Base-by-base conservation (phyloP, 177 flowering plant species). In the Telopea speciosissima region DNA sequence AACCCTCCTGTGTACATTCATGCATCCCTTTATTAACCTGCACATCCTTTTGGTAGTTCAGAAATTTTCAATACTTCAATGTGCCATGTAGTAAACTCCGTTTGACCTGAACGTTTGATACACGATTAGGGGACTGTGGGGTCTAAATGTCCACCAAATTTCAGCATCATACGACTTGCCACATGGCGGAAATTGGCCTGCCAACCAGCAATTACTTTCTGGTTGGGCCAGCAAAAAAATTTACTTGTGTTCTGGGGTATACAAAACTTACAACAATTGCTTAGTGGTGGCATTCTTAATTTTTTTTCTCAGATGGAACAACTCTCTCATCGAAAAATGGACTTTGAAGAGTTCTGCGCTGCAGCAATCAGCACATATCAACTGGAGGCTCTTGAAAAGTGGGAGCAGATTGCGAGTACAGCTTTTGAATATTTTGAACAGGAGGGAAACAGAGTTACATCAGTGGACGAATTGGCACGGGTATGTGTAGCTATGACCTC, bases 341-440 rank as follows among this genome's bases (percentile, higher is more conserved):
- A 85, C 63, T 96, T 91, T 36, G 90, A 89, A 69, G 98, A 96
- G 79, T 91, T 96, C 69, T 96, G 97, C 74, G 97, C 93, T 44
- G 99, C 99, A 54, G 88, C 98, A 63, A 89, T 89, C 74, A 91
- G 97, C 77, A 24, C 79, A 26, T 81, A 88, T 83, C 98, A 93
- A 79, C 83, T 91, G 10, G 99, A 93, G 77, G 96, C 96, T 69
- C 88, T 84, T 75, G 91, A 89, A 68, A 84, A 75, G 11, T 92
- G 99, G 99, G 99, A 90, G 59, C 77, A 79, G 44, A 88, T 94
- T 68, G 92, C 93, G 8, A 80, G 66, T 24, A 74, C 80, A 5
- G 97, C 92, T 31, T 93, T 90, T 31, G 85, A 85, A 70, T 64
- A 79, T 77, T 94, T 94, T 67, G 97, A 94, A 76, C 77, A 74